phyloP scores from a whole-genome alignment of 805 yeast species.

The Phaffomyces thermotolerans region DNA sequence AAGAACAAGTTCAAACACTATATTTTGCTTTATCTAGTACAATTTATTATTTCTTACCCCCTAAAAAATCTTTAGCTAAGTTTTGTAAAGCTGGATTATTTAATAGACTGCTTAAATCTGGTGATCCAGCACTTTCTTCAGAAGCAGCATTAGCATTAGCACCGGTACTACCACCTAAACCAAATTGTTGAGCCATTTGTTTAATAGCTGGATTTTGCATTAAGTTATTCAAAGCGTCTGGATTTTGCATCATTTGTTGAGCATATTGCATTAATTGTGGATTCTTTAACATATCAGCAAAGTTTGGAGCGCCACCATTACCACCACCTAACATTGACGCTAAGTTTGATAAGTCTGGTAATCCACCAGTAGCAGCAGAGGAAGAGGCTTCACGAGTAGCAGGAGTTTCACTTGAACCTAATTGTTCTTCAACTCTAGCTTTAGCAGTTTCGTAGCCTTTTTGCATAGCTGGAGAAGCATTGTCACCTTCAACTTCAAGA shows the following conservation, averaged over 20 bases:
- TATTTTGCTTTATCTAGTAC: not conserved
- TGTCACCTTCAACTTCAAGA: slow-evolving; percentile 77
- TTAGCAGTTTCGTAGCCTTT: slow-evolving; percentile 93
- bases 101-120: slow-evolving; percentile 64
- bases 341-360: slow-evolving; percentile 53
- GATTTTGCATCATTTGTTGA: slow-evolving; percentile 80
- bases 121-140: slow-evolving; percentile 27
- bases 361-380: slow-evolving; percentile 35
- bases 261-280: slow-evolving; percentile 93
- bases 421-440: slow-evolving; percentile 73
- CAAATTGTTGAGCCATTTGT: slow-evolving; percentile 76
- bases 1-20: not conserved
- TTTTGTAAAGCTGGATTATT: slow-evolving; percentile 72
- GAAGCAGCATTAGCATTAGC: slow-evolving; percentile 13
- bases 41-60: slow-evolving; percentile 16
- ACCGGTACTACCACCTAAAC: slow-evolving; percentile 45
- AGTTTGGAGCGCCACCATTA: slow-evolving; percentile 65
- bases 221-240: slow-evolving; percentile 62
- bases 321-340: slow-evolving; percentile 52
- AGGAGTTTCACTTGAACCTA: slow-evolving; percentile 30
- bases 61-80: slow-evolving; percentile 63
- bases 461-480: slow-evolving; percentile 82
- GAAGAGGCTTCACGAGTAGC: slow-evolving; percentile 8
- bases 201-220: slow-evolving; percentile 76
- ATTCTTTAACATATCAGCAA: slow-evolving; percentile 69